Evolutionary conservation across 106 monocot species (phyloP).

Genomic region (Dendrobium nobile): DNA sequence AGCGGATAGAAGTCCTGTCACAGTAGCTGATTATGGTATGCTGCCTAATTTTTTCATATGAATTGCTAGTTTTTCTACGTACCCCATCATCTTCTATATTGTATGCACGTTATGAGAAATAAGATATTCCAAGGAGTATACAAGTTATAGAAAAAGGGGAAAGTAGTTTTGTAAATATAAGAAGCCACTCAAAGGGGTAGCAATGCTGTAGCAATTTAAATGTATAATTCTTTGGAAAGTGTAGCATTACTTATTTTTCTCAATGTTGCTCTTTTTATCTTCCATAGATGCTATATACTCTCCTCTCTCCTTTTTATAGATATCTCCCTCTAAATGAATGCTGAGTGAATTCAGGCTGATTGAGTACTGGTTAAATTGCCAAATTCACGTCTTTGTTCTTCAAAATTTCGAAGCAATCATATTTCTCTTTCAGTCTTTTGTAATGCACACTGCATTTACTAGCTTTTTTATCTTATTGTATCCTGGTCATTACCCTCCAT

Average conservation of each 20-base stretch:
- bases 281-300: background rate
- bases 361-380: background rate
- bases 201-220: background rate
- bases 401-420: background rate
- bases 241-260: background rate
- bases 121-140: background rate
- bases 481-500: background rate
- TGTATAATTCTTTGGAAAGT: background rate
- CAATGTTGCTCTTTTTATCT: background rate
- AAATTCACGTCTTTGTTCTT: background rate
- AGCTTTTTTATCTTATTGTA: background rate
- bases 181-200: background rate
- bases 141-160: background rate
- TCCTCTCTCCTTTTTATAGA: background rate
- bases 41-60: background rate
- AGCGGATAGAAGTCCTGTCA: constrained; percentile 90
- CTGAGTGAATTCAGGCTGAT: background rate
- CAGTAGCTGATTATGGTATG: constrained; percentile 99
- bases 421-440: background rate
- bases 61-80: background rate
- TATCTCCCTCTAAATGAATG: background rate
- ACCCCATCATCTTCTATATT: background rate
- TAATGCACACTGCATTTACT: background rate
- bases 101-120: background rate
- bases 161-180: constrained; percentile 1